Conservation (phyloP, 2,329 filamentous ascomycete species). For the Aspergillus cejpii region DNA sequence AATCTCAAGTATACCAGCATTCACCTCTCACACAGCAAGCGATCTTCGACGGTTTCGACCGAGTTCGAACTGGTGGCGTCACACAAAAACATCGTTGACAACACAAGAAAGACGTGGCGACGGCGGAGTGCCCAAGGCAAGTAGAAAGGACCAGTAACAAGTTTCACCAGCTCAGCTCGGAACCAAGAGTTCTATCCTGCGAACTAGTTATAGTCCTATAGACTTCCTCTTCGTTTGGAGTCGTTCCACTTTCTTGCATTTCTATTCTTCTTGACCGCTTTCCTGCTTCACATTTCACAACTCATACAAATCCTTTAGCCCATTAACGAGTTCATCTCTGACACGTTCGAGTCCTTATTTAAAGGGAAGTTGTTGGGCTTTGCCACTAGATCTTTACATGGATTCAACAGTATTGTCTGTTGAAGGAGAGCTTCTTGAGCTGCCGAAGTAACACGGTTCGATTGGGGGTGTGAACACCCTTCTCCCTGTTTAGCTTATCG, state of each 20-base stretch:
- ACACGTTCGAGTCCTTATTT: neutral
- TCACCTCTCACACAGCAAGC: neutral
- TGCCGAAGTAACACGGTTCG: neutral
- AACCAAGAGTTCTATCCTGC: no score
- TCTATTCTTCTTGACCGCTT: neutral
- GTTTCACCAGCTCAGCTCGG: no score
- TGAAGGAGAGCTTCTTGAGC: constrained; percentile 1
- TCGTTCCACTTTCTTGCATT: neutral
- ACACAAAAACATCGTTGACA: neutral
- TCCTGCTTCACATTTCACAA: neutral
- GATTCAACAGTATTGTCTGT: neutral
- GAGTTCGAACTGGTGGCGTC: neutral
- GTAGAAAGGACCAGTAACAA: neutral
- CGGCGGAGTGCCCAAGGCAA: neutral
- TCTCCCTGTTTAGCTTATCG: neutral
- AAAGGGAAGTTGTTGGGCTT: neutral
- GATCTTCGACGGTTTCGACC: neutral
- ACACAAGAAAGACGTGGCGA: neutral
- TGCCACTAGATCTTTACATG: constrained; percentile 1
- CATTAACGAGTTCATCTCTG: neutral
- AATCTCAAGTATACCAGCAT: neutral
- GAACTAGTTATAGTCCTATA: no score
- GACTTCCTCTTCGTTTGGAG: neutral
- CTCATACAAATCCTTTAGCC: neutral
- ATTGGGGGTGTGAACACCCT: neutral